phyloP scores from a whole-genome alignment of 169 alveolate genomes.

The Plasmodium sp. region DNA sequence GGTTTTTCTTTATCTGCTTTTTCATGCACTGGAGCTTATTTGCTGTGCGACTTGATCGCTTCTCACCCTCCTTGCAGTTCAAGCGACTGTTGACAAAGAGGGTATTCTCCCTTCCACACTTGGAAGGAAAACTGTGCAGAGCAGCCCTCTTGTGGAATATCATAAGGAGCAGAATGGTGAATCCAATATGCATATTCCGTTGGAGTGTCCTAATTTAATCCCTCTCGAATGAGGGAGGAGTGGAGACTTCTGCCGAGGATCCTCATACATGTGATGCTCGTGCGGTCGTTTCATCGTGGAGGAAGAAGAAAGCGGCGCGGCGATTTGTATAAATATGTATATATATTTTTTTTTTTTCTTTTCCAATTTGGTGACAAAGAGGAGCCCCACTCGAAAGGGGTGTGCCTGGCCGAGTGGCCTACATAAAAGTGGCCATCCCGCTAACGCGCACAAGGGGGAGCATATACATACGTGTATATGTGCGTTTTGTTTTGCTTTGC shows the following conservation, averaged over 20 bases:
- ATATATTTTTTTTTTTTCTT: background rate
- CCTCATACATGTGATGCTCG: background rate
- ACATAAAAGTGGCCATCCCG: background rate
- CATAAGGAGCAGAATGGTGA: background rate
- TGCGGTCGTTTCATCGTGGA: background rate
- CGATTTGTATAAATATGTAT: background rate
- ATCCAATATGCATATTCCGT: constrained; percentile 1
- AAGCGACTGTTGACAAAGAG: background rate
- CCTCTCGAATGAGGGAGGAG: background rate
- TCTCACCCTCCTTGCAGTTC: background rate
- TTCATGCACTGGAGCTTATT: constrained; percentile 19
- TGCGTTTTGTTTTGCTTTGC: background rate
- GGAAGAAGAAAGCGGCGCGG: background rate
- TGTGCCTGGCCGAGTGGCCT: background rate
- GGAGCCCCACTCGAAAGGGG: background rate
- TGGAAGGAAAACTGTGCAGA: background rate
- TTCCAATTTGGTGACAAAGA: background rate
- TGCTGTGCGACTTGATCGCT: background rate
- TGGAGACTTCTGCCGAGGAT: background rate
- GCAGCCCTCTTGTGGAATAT: background rate
- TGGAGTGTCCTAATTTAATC: background rate
- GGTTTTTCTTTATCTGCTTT: constrained; percentile 65
- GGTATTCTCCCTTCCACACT: background rate
- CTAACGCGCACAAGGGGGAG: background rate
- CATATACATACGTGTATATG: background rate